Conservation (phyloP, 345 rosid species). For the Hibiscus syriacus region DNA sequence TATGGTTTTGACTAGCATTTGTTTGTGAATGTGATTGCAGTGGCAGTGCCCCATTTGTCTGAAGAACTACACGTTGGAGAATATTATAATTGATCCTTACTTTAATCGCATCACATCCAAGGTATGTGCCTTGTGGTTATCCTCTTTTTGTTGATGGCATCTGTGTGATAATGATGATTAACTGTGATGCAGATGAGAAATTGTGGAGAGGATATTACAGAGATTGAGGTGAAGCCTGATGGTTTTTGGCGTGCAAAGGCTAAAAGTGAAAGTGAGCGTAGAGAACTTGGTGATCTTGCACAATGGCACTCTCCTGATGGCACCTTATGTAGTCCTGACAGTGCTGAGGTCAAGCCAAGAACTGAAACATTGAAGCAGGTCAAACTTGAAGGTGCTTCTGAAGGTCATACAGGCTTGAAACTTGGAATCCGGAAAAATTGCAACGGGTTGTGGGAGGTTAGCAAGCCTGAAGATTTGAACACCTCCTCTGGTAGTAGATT, state of each 20-base stretch:
- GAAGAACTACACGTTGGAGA: slow-evolving; percentile 82
- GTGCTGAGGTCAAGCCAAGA: slow-evolving; percentile 36
- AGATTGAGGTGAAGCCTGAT: slow-evolving; percentile 2
- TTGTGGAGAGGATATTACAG: slow-evolving; percentile 53
- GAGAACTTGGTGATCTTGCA: slow-evolving; percentile 72
- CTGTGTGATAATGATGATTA: background rate
- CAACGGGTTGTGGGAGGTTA: slow-evolving; percentile 86
- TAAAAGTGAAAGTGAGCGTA: slow-evolving; percentile 64
- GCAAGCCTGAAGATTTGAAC: slow-evolving; percentile 65
- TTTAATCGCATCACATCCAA: slow-evolving; percentile 78
- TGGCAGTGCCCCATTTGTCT: slow-evolving; percentile 98
- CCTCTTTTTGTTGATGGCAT: background rate
- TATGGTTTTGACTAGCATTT: slow-evolving; percentile 15
- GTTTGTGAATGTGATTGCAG: slow-evolving; percentile 36
- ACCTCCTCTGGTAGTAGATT: slow-evolving; percentile 53
- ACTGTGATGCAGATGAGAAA: slow-evolving; percentile 56
- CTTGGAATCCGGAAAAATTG: slow-evolving; percentile 82
- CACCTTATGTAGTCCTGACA: slow-evolving; percentile 34
- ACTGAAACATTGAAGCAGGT: slow-evolving; percentile 43
- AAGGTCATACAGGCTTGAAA: slow-evolving; percentile 65
- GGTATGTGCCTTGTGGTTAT: slow-evolving; percentile 31
- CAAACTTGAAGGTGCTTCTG: slow-evolving; percentile 75
- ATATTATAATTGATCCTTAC: slow-evolving; percentile 79
- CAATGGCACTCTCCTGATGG: slow-evolving; percentile 85
- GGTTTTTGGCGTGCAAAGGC: slow-evolving; percentile 84